Conservation (phyloP, 768 basidiomycete species). For the Artomyces pyxidatus region DNA sequence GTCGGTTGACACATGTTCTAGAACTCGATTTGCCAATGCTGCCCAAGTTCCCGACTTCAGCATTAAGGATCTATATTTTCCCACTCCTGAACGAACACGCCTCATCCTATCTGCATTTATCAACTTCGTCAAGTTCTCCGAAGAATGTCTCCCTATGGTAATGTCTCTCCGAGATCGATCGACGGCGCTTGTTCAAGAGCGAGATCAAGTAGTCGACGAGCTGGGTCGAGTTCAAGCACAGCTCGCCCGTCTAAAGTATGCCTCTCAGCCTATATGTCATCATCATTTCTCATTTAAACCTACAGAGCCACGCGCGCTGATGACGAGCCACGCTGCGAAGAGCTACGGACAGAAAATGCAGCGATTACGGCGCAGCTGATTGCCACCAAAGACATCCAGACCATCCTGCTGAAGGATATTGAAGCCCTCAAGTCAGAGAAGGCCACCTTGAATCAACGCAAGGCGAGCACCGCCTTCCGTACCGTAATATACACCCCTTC, state of each 20-base stretch:
- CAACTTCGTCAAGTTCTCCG: constrained; percentile 89
- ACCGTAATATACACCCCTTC: too few species aligned
- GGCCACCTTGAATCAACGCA: constrained; percentile 50
- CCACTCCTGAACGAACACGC: constrained; percentile 68
- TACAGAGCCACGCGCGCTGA: constrained; percentile 55
- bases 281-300: too few species aligned
- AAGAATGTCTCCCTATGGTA: constrained; percentile 59
- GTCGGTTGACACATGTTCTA: constrained; percentile 19
- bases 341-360: constrained; percentile 51
- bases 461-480: constrained; percentile 37
- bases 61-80: constrained; percentile 62
- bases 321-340: constrained; percentile 61
- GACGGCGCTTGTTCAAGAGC: constrained; percentile 46
- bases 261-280: too few species aligned
- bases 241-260: constrained; percentile 51
- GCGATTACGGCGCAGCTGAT: constrained; percentile 58
- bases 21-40: constrained; percentile 62
- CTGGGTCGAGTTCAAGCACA: constrained; percentile 41
- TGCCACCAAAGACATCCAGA: constrained; percentile 59
- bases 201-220: constrained; percentile 47
- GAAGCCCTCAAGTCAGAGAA: constrained; percentile 70
- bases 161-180: constrained; percentile 55
- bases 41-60: constrained; percentile 74
- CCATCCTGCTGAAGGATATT: constrained; percentile 50
- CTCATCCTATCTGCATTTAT: constrained; percentile 79